These are phyloP conservation scores for Delphinella strobiligena DNA, from an alignment of 2,329 filamentous ascomycete genomes.

Conservation along the genomic window DNA sequence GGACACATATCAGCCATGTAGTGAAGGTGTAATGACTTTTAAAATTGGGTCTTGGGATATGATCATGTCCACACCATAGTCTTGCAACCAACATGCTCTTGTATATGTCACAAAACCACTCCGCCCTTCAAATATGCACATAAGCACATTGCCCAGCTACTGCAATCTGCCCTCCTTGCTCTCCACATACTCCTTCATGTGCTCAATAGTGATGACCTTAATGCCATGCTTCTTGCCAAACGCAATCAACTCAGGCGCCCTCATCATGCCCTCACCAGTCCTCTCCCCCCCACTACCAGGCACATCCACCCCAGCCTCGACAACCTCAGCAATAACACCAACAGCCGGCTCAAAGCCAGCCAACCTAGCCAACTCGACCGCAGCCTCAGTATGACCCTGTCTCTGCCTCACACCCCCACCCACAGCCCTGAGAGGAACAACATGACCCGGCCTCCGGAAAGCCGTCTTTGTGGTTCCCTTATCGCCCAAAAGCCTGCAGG, in stretches of 20 bases:
- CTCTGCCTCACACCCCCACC: constrained; percentile 71
- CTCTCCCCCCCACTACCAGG: constrained; percentile 52
- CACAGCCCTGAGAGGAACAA: constrained; percentile 71
- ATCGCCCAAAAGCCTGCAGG: constrained; percentile 66
- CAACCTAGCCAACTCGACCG: constrained; percentile 76
- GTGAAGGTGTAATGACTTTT: too few relatives aligned
- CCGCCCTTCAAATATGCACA: too few relatives aligned
- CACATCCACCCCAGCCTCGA: constrained; percentile 70
- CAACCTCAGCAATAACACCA: constrained; percentile 81
- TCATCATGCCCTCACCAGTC: constrained; percentile 72
- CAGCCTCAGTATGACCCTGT: constrained; percentile 85
- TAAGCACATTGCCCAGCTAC: too few relatives aligned
- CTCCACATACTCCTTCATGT: constrained; percentile 69
- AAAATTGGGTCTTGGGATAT: too few relatives aligned
- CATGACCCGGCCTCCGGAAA: constrained; percentile 78
- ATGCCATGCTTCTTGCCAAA: constrained; percentile 85
- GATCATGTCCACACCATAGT: too few relatives aligned
- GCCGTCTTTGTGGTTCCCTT: constrained; percentile 42
- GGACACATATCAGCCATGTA: too few relatives aligned
- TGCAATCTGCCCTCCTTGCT: constrained; percentile 57
- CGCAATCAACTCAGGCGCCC: constrained; percentile 71
- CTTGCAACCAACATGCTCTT: too few relatives aligned
- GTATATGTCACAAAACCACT: too few relatives aligned
- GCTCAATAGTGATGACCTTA: constrained; percentile 91
- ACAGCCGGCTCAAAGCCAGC: constrained; percentile 53